These are phyloP conservation scores for Plasmodium reichenowi DNA, from an alignment of 169 alveolate genomes.

Conservation along the genomic window DNA sequence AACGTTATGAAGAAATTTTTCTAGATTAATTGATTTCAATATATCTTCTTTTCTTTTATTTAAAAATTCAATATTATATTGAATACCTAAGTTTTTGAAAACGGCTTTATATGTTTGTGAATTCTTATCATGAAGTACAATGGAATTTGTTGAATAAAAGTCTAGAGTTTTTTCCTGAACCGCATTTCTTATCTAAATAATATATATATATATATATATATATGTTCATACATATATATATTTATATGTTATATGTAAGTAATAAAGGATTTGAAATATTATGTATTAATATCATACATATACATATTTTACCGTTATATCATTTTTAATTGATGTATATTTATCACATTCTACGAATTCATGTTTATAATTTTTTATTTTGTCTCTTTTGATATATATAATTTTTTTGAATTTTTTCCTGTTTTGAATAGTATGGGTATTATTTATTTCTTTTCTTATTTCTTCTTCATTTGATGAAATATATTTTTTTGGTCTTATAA, in stretches of 20 bases:
- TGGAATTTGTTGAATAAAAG: constrained; percentile 58
- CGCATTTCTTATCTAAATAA: constrained; percentile 17
- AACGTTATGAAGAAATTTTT: constrained; percentile 52
- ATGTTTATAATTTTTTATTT: not conserved
- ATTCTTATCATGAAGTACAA: constrained; percentile 38
- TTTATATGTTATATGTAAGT: no score
- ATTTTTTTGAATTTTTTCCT: constrained; percentile 60
- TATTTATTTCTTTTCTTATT: constrained; percentile 49
- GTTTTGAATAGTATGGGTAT: constrained; percentile 24
- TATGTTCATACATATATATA: not conserved
- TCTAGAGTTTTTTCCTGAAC: constrained; percentile 44
- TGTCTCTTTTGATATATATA: constrained; percentile 47
- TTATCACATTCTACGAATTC: constrained; percentile 29
- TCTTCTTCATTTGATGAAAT: constrained; percentile 40
- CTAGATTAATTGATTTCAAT: constrained; percentile 38
- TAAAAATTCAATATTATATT: constrained; percentile 66
- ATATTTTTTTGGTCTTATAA: constrained; percentile 44
- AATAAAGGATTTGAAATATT: no score
- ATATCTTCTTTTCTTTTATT: constrained; percentile 70
- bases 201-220: not conserved
- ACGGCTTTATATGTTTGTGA: constrained; percentile 55
- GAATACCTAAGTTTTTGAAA: constrained; percentile 50
- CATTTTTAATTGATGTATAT: constrained; percentile 11
- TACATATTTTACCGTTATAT: constrained; percentile 8
- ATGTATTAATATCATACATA: no score